Percentiles rank a stretch among this genome's conserved stretches.
Evolutionary conservation across 1,139 yeast genomes (phyloP).

Genomic region (Blastobotrys niveus): DNA sequence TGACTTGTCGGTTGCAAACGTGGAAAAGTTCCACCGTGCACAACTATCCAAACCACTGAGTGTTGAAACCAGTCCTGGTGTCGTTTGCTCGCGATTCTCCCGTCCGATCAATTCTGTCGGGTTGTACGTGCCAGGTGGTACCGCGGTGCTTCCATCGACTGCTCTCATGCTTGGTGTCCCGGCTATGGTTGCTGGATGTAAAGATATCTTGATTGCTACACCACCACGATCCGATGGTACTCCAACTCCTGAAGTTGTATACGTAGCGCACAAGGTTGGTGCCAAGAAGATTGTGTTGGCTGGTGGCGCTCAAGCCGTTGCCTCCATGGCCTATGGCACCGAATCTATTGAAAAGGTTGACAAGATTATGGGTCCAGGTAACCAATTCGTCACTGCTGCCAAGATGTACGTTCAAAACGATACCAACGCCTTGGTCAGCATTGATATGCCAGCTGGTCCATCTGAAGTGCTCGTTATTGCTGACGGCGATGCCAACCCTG

Average conservation of each 20-base stretch:
- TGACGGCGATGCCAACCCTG: slow-evolving; percentile 81
- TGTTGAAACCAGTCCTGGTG: slow-evolving; percentile 96
- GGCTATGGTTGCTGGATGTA: slow-evolving; percentile 97
- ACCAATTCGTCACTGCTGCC: slow-evolving; percentile 98
- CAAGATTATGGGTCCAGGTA: slow-evolving; percentile 97
- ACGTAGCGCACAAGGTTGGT: slow-evolving; percentile 93
- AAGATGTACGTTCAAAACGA: slow-evolving; percentile 97
- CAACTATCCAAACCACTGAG: slow-evolving; percentile 65
- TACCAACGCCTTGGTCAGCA: slow-evolving; percentile 88
- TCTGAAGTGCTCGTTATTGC: slow-evolving; percentile 94
- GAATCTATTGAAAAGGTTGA: slow-evolving; percentile 88
- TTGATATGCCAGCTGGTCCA: slow-evolving; percentile 99
- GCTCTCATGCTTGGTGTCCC: slow-evolving; percentile 98
- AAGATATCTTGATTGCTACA: slow-evolving; percentile 90
- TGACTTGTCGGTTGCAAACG: slow-evolving; percentile 83
- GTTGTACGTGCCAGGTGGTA: slow-evolving; percentile 96
- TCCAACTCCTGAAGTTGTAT: slow-evolving; percentile 93
- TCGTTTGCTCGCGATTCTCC: slow-evolving; percentile 86
- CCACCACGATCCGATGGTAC: slow-evolving; percentile 95
- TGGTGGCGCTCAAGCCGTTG: slow-evolving; percentile 99
- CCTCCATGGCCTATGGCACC: slow-evolving; percentile 98
- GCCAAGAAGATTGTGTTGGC: slow-evolving; percentile 87
- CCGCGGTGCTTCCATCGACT: slow-evolving; percentile 96
- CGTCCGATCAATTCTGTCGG: slow-evolving; percentile 94
- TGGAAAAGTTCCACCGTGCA: slow-evolving; percentile 88